Evolutionary conservation across 495 filamentous ascomycete species (phyloP).

Genomic region (Penicillium desertorum): DNA sequence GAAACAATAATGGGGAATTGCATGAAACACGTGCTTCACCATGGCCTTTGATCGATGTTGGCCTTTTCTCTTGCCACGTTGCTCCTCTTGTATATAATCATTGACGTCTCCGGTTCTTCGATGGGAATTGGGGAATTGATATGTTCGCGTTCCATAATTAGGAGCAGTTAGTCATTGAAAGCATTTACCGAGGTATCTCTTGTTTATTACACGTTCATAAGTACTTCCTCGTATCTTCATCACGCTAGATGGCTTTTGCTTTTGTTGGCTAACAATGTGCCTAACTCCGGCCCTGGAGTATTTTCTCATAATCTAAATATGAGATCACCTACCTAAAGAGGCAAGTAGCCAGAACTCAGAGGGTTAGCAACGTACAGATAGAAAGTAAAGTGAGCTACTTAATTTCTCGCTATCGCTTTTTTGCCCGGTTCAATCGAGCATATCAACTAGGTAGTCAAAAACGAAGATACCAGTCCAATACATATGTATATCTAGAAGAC

Average conservation of each 20-base stretch:
- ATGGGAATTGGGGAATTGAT: conserved; percentile 9
- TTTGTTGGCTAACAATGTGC: not conserved
- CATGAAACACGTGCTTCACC: not conserved
- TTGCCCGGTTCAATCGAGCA: not conserved
- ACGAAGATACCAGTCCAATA: not conserved
- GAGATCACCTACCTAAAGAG: not conserved
- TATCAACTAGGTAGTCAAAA: not conserved
- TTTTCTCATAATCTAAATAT: not conserved
- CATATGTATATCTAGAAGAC: not conserved
- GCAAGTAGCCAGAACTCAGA: not conserved
- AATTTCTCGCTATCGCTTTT: not conserved
- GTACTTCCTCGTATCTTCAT: not conserved
- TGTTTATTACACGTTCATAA: not conserved
- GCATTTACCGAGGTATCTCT: conserved; percentile 16
- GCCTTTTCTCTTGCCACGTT: conserved; percentile 7
- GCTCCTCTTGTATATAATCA: conserved; percentile 32
- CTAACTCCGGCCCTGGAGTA: not conserved
- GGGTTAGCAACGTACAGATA: not conserved
- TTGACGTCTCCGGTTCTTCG: conserved; percentile 1
- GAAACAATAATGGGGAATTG: not conserved
- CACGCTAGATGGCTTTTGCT: not conserved
- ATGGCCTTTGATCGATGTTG: not conserved
- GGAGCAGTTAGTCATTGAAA: conserved; percentile 18
- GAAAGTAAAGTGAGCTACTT: not conserved
- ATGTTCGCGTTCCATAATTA: conserved; percentile 9